Base-by-base conservation (phyloP, 495 filamentous ascomycete species). In the Hypoxylon lienhwacheense region DNA sequence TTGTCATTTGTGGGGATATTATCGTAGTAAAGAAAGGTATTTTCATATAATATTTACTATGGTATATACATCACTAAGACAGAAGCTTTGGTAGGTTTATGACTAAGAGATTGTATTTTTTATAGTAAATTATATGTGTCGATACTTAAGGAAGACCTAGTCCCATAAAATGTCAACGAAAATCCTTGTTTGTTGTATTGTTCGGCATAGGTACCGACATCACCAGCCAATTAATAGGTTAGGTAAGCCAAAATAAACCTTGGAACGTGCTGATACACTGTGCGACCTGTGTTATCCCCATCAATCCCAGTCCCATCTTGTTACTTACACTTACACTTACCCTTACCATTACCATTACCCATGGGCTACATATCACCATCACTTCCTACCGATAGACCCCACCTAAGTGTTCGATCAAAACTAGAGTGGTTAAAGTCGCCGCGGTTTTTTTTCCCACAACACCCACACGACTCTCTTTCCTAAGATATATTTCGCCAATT, bases 401-500 rank as follows among this genome's bases (percentile, higher is more conserved):
- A 67, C 65, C 59, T 65, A 56, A 63, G 47, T 32, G 28, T 48
- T 56, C 42, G 36, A 65, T 62, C 65, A 59, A 59, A 44, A 59
- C 65, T 67, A 65, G 58, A 59, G 51, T 65, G 61, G 58, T 67
- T 64, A 65, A 65, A 67, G 61, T 64, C 57, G 51, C 56, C 50
- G 59, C 57, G 54, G 50, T 59, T 65, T 63, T 61, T 50, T 52
- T 53, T 43, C 34, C 47, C 51, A 43, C 51, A 47, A 53, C 54
- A 47, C 65, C 59, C 65, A 67, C 62, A 63, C 58, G 54, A 63
- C 65, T 52, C 59, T 59, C 35, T 34, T 50, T 50, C 47, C 43
- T 47, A 54, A 41, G 54, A 55, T 39, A 49, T 47, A 55, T 53
- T 41, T 53, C 31, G 33, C 55, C 47, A 44, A 53, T 53, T 55